Base-by-base conservation (phyloP, 75 land plant genomes). In the Azolla pinnata region DNA sequence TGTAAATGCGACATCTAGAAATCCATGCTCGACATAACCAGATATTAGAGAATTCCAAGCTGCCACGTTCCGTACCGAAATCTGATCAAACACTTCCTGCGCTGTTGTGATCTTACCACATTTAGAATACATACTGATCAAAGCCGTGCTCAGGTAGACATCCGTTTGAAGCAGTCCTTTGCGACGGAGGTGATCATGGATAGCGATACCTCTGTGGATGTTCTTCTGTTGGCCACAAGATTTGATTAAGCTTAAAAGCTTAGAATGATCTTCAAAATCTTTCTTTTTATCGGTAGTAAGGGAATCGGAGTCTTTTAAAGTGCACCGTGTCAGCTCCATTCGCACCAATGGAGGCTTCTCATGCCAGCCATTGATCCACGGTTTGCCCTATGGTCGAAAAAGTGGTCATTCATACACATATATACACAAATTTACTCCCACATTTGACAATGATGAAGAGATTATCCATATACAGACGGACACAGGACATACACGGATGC, bases 41-140 rank as follows among this genome's bases (percentile, higher is more conserved):
- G 10, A 7, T 7, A 38, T 38, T 38, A 38, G 0, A 47, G 54
- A 67, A 50, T 54, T 50, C n/a, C n/a, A n/a, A n/a, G n/a, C n/a
- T n/a, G n/a, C n/a, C n/a, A n/a, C n/a, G n/a, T n/a, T n/a, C n/a
- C 52, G 55, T 21, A 24, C 54, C 26, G 1, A 12, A 60, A 67
- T 57, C 9, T 33, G 23, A 1, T 26, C 56, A 25, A 67, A 67
- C 29, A 67, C 31, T 0, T 9, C 29, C 12, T 24, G 29, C 1
- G 69, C 69, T 8, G 18, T 1, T 0, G 2, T 5, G 16, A 59
- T 17, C 44, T 4, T 49, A 27, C 69, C 69, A 35, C 49, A 32
- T 25, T 49, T 59, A n/a, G 54, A 47, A 26, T 67, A 67, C 55
- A 59, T 51, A 18, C 58, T 60, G 9, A 67, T 31, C 54, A 67